Conservation (phyloP, 768 basidiomycete species). For the Sarcomyxa edulis region DNA sequence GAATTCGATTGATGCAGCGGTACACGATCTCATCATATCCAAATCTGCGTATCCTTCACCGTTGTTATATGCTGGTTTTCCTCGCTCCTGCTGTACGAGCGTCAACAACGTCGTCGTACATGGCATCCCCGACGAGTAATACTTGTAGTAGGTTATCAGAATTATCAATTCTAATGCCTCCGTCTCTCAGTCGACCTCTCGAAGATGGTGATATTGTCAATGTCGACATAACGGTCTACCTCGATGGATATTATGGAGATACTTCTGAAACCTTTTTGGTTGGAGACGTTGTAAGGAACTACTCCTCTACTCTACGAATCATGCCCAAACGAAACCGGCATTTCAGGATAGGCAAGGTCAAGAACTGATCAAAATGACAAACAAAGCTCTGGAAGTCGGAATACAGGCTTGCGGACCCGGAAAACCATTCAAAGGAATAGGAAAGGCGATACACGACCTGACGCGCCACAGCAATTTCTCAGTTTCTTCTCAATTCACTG, state of each 20-base stretch:
- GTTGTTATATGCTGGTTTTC: conserved; percentile 68
- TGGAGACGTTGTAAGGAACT: conserved; percentile 59
- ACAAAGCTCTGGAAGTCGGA: conserved; percentile 60
- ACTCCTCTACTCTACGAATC: neutral
- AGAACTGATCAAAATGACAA: conserved; percentile 59
- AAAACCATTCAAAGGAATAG: conserved; percentile 63
- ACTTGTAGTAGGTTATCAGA: neutral
- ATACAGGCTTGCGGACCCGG: conserved; percentile 77
- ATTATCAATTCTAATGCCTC: conserved; percentile 3
- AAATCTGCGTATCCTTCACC: conserved; percentile 85
- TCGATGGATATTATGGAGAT: conserved; percentile 86
- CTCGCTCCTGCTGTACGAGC: conserved; percentile 77
- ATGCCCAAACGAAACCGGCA: neutral
- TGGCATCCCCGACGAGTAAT: conserved; percentile 88
- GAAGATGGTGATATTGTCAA: conserved; percentile 85
- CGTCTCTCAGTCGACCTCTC: conserved; percentile 57
- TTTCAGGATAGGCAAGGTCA: conserved; percentile 63
- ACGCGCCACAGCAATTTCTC: conserved; percentile 41
- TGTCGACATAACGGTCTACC: conserved; percentile 80
- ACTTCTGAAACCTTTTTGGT: conserved; percentile 83
- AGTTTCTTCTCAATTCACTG: conserved; percentile 68
- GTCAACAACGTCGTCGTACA: conserved; percentile 85
- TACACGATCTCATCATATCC: conserved; percentile 68
- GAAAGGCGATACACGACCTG: conserved; percentile 57
- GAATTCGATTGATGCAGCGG: conserved; percentile 59